phyloP scores from a whole-genome alignment of 1,284 basidiomycete genomes.

The Trichosporon coremiiforme region DNA sequence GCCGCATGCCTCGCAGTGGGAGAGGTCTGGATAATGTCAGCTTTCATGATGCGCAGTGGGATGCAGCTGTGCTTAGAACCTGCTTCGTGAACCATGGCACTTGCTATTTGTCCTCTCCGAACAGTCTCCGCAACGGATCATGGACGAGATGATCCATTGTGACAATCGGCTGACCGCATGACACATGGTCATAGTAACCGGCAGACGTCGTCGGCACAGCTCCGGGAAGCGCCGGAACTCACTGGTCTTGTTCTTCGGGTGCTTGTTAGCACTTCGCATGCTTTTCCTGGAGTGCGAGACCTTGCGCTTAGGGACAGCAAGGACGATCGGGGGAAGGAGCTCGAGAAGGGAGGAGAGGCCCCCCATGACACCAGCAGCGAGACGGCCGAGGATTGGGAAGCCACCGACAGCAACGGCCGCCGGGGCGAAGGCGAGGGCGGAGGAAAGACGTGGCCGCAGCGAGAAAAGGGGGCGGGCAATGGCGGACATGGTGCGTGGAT shows the following conservation, averaged over 20 bases:
- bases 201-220: too few relatives aligned
- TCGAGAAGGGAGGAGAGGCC: slow-evolving; percentile 65
- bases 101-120: too few relatives aligned
- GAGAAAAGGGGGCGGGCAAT: slow-evolving; percentile 26
- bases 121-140: too few relatives aligned
- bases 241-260: slow-evolving; percentile 92
- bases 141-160: too few relatives aligned
- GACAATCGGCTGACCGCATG: too few relatives aligned
- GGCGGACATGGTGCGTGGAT: slow-evolving; percentile 32
- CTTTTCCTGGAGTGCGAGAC: slow-evolving; percentile 88
- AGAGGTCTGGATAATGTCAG: slow-evolving; percentile 71
- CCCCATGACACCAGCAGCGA: slow-evolving; percentile 32
- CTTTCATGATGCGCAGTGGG: neutral
- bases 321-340: slow-evolving; percentile 81
- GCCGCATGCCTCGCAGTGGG: slow-evolving; percentile 87
- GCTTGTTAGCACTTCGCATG: slow-evolving; percentile 95
- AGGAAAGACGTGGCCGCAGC: slow-evolving; percentile 34
- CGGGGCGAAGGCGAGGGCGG: slow-evolving; percentile 41
- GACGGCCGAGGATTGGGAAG: slow-evolving; percentile 15
- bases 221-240: slow-evolving; percentile 50
- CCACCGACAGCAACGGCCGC: slow-evolving; percentile 31
- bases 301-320: slow-evolving; percentile 95
- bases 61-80: too few relatives aligned
- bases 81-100: too few relatives aligned
- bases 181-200: too few relatives aligned